A percentile compares a stretch with the other conserved stretches of the same genome.
Evolutionary conservation across 345 rosid species (phyloP).

Genomic region (Gossypium turneri): DNA sequence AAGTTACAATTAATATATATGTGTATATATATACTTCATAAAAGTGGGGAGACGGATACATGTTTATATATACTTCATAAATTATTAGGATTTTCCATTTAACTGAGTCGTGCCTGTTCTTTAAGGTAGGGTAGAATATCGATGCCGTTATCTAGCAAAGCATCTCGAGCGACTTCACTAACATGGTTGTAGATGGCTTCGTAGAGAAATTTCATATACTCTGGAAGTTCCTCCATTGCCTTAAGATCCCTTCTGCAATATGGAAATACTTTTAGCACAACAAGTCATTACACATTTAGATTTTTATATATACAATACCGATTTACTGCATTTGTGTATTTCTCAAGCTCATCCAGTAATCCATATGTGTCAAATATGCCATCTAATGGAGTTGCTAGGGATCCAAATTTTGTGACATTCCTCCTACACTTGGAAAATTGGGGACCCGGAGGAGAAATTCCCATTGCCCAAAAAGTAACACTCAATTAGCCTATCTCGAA

Average conservation of each 20-base stretch:
- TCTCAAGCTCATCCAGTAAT: too few relatives aligned
- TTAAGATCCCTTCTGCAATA: constrained; percentile 1
- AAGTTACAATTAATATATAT: too few relatives aligned
- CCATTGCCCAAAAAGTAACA: background rate
- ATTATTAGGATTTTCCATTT: background rate
- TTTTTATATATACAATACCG: too few relatives aligned
- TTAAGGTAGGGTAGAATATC: background rate
- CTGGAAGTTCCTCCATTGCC: background rate
- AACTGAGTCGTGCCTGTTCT: background rate
- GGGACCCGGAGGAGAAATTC: background rate
- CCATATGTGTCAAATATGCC: too few relatives aligned
- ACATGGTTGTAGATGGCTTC: background rate
- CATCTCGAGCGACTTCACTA: background rate
- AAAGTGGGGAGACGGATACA: too few relatives aligned
- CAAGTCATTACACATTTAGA: too few relatives aligned
- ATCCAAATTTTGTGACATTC: background rate
- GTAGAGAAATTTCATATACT: background rate
- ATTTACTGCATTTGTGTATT: too few relatives aligned
- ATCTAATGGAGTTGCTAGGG: too few relatives aligned
- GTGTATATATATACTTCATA: too few relatives aligned
- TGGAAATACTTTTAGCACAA: background rate
- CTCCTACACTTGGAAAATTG: background rate
- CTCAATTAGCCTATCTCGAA: background rate
- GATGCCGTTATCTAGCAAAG: background rate
- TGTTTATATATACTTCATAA: too few relatives aligned